Percentiles rank a stretch among this genome's conserved stretches.
Conservation (phyloP, 306 rosid species). For the Cucumis sativus region DNA sequence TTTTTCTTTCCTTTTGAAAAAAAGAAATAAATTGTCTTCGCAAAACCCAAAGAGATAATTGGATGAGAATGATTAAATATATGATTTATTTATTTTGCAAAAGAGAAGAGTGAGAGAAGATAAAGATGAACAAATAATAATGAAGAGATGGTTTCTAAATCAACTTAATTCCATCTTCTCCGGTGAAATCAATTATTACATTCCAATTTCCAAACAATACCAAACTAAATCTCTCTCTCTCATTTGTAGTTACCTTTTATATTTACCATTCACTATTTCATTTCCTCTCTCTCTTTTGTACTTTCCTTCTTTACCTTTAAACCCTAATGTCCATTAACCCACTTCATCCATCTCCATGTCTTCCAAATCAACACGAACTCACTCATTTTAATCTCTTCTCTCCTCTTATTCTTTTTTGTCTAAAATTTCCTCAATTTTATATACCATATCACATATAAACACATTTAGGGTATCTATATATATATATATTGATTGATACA, state of each 20-base stretch:
- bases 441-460: no score
- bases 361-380: not conserved
- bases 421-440: no score
- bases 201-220: not conserved
- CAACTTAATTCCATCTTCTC: not conserved
- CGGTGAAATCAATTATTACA: not conserved
- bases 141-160: not conserved
- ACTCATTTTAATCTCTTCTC: no score
- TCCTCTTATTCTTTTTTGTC: no score
- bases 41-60: not conserved
- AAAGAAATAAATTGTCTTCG: not conserved
- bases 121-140: not conserved
- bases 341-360: not conserved
- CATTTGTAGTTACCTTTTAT: not conserved
- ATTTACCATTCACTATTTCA: not conserved
- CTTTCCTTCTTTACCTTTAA: not conserved
- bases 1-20: no score
- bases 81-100: no score
- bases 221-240: not conserved
- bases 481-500: no score
- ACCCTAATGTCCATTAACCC: not conserved
- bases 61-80: not conserved
- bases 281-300: not conserved
- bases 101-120: not conserved
- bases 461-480: no score